Evolutionary conservation across 805 yeast species (phyloP), one percentile per base, ranked within the genome.

Genomic region (Saturnispora ahearnii): DNA sequence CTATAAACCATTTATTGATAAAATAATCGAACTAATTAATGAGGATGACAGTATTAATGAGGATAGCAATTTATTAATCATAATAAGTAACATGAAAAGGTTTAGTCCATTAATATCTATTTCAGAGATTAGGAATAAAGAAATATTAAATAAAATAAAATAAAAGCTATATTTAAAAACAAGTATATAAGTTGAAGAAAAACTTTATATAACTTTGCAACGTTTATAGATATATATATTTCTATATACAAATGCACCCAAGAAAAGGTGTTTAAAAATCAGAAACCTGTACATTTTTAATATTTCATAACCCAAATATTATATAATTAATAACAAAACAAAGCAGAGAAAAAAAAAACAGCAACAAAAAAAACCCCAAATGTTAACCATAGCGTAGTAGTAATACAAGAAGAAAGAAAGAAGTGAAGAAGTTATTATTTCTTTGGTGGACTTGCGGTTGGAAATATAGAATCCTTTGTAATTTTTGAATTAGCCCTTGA

Each of bases 401-500:
- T 26, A 26, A 26, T 26, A 26, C 3, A 3, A 26, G 29, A 26
- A 26, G 29, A 26, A 26, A 26, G 29, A 26, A 26, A 26, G 6
- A 6, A 6, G 6, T 26, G 9, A 5, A 5, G 12, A 13, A 38
- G 18, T 18, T 22, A 6, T 24, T n/a, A 38, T 26, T 38, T 38
- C 30, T 38, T 38, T 38, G 42, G 30, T 38, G 44, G 44, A 8
- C 9, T 26, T 26, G 29, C 9, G 9, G 29, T 26, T 26, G 32
- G 13, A 41, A 32, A 28, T 13, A 13, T 9, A n/a, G 30, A 33
- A 12, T n/a, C 44, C 40, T 36, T 37, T 21, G 40, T 36, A 5
- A 36, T 26, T 31, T 31, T 49, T n/a, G 28, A 26, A 44, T 46
- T 33, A 28, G 49, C 38, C 18, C 58, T 45, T 13, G 56, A 49